A percentile compares a stretch with the other conserved stretches of the same genome.
phyloP scores from a whole-genome alignment of 208 protist genomes.

The Acanthamoeba healyi region DNA sequence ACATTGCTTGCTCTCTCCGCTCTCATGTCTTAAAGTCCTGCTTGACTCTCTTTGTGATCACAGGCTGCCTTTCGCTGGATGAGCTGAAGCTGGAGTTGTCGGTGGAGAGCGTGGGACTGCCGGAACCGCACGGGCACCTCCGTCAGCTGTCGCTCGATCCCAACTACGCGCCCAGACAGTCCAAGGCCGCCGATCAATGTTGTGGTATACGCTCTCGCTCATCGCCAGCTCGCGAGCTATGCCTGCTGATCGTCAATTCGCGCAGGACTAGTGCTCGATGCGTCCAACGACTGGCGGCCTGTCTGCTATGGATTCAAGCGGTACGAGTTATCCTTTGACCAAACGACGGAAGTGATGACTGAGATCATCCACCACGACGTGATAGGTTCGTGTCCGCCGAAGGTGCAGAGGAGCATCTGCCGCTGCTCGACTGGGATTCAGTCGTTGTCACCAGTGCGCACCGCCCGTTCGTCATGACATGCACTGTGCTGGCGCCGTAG shows the following conservation, averaged over 20 bases:
- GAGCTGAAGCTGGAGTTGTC: neutral
- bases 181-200: constrained; percentile 9
- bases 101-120: neutral
- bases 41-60: neutral
- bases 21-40: neutral
- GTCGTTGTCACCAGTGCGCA: neutral
- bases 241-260: neutral
- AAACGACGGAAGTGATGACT: no score
- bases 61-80: neutral
- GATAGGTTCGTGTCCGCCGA: neutral
- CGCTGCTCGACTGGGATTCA: constrained; percentile 6
- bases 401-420: constrained; percentile 9
- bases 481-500: no score
- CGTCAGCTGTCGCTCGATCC: constrained; percentile 2
- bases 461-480: no score
- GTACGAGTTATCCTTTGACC: no score
- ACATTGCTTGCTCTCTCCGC: neutral
- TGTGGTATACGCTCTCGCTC: neutral
- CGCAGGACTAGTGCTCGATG: neutral
- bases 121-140: neutral
- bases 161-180: constrained; percentile 26
- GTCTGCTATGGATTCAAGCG: constrained; percentile 32
- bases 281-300: neutral
- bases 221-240: neutral
- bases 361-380: no score